Evolutionary conservation across 176 grass and related monocot genomes (phyloP), one percentile per base, ranked within the genome.

Genomic region (Typha latifolia): DNA sequence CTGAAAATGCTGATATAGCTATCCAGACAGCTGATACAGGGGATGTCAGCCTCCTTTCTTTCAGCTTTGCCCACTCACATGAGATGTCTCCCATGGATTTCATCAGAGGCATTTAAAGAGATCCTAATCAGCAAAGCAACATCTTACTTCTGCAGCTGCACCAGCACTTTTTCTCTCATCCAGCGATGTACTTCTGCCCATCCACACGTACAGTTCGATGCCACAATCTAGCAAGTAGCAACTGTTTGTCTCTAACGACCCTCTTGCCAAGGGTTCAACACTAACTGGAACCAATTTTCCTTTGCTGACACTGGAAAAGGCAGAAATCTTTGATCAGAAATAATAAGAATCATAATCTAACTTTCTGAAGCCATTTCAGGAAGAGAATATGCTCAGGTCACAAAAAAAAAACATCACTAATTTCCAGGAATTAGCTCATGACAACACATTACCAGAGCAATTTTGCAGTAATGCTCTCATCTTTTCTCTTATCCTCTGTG

Each of bases 111-210:
- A 34, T 74, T 52, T 62, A 26, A 26, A 26, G 24, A 26, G 24
- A 26, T 24, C 34, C 7, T 37, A 37, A 37, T 37, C 34, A 61
- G 21, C n/a, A 14, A 70, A 70, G 49, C 1, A 67, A 29, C 1
- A 78, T 77, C 59, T 83, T 85, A 86, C 94, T 88, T 99, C 94
- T 43, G 94, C 83, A 71, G 84, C 76, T 77, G 85, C 65, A 70
- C 75, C 84, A 66, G 94, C 83, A 87, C 52, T 74, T 85, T 99
- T 93, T 74, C 94, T 91, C 61, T 90, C 85, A 72, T 90, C 83
- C 29, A 99, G 73, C 61, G 89, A 83, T 72, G 94, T 90, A 79
- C 15, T 84, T 84, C 94, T 89, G 5, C 89, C 94, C 73, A 84
- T 90, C 94, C 94, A 99, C 61, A 93, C 76, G 64, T 93, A 90